These are phyloP conservation scores for Diplodia intermedia DNA, from an alignment of 2,329 filamentous ascomycete species.

Conservation along the genomic window DNA sequence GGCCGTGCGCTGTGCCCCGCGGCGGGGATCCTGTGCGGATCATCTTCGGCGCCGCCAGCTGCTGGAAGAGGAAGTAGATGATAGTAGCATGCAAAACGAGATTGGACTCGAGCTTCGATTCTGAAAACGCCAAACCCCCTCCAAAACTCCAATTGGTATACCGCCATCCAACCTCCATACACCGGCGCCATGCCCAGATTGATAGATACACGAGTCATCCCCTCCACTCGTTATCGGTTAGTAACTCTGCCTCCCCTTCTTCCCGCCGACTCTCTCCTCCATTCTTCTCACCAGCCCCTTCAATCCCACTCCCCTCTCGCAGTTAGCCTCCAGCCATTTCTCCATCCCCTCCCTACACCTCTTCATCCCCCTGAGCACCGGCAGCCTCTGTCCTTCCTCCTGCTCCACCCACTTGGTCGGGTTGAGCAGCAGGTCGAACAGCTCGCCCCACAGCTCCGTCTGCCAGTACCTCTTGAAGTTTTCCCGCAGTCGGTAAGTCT, in stretches of 20 bases:
- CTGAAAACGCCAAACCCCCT: no score
- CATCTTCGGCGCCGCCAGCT: constrained; percentile 1
- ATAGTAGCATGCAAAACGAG: neutral
- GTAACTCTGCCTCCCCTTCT: constrained; percentile 48
- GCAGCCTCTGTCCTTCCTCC: constrained; percentile 73
- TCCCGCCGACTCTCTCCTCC: constrained; percentile 60
- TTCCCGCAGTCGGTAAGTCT: constrained; percentile 81
- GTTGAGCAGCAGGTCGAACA: constrained; percentile 87
- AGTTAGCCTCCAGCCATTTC: constrained; percentile 77
- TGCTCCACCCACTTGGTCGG: constrained; percentile 61
- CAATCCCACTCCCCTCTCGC: constrained; percentile 75
- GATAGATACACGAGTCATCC: neutral
- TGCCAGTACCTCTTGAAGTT: constrained; percentile 96
- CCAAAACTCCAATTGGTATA: no score
- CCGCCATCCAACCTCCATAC: neutral
- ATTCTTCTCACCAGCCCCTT: constrained; percentile 66
- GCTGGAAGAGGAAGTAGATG: neutral
- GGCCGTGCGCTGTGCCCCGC: constrained; percentile 7
- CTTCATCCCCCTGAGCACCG: constrained; percentile 74
- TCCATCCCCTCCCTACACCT: constrained; percentile 80
- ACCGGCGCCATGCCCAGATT: neutral
- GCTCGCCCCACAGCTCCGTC: constrained; percentile 83
- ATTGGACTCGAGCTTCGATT: no score
- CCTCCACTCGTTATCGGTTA: neutral
- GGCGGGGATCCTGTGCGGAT: constrained; percentile 10